phyloP scores from a whole-genome alignment of 495 filamentous ascomycete genomes.

The Penicillium cosmopolitanum region DNA sequence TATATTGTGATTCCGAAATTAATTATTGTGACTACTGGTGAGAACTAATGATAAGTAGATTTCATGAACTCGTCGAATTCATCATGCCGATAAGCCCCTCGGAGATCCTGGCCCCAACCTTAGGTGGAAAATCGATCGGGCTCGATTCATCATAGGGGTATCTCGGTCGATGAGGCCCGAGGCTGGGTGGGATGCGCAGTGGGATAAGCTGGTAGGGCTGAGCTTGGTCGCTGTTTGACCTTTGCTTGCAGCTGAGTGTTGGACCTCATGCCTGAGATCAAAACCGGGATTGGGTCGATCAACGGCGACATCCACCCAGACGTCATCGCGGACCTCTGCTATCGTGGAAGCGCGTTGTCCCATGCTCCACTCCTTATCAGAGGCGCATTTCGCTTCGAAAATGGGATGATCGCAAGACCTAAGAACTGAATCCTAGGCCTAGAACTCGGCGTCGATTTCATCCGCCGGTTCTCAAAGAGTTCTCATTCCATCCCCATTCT shows the following conservation, averaged over 20 bases:
- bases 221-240: neutral
- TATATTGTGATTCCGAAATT: neutral
- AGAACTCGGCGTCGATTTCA: neutral
- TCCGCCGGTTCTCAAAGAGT: conserved; percentile 15
- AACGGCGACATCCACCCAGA: neutral
- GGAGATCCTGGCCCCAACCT: no score
- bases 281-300: neutral
- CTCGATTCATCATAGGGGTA: neutral
- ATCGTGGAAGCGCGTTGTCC: neutral
- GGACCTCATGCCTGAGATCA: neutral
- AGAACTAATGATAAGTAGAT: neutral
- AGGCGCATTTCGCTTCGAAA: neutral
- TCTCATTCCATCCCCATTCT: conserved; percentile 58
- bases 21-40: neutral
- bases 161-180: neutral
- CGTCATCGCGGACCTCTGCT: neutral
- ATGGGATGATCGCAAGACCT: no score
- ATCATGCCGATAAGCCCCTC: no score
- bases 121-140: neutral
- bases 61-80: neutral
- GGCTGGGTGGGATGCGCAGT: neutral
- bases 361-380: conserved; percentile 4
- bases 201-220: neutral
- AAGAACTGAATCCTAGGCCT: neutral
- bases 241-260: neutral